Base-by-base conservation (phyloP, 768 basidiomycete species). In the Tricholoma terreum region DNA sequence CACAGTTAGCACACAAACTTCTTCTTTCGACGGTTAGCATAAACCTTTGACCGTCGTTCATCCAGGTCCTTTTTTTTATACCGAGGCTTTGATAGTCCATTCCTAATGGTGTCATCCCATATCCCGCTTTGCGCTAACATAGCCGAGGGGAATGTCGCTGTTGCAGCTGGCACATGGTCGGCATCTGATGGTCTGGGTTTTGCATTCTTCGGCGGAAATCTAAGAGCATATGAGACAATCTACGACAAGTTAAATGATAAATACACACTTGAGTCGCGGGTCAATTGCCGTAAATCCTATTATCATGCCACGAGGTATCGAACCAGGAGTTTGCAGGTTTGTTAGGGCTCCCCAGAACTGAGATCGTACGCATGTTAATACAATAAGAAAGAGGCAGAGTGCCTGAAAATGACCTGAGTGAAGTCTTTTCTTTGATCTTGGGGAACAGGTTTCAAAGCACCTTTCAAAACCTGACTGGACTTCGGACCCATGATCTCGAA, bases 401-500 rank as follows among this genome's bases (percentile, higher is more conserved):
- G 10, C 50, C 4, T 53, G 10, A 19, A n/a, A 52, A 63, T 27
- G 50, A 88, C 90, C 78, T 85, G 77, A 55, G 75, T 78, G 55
- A 89, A 87, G 10, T 85, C 85, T 34, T 69, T 71, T 42, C 83
- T 73, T 2, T 78, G 70, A 42, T 86, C 80, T 6, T 75, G 72
- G 4, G 72, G 66, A 11, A 77, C 74, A 6, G 83, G 83, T 19
- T 73, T 79, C 45, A 90, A 65, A 1, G 81, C 83, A 22, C 87
- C 87, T 63, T 81, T 84, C 51, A 89, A 69, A 10, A 94, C 83
- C 66, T 90, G 87, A 54, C 80, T 90, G 0, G 90, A 79, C 67
- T 85, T 89, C 3, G 92, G 92, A 2, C 96, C 96, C 77, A 90
- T 89, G 33, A 98, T 82, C 69, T 98, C 95, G 63, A 96, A 96